Conservation (phyloP, 257 asterid species). For the Petunia secreta region DNA sequence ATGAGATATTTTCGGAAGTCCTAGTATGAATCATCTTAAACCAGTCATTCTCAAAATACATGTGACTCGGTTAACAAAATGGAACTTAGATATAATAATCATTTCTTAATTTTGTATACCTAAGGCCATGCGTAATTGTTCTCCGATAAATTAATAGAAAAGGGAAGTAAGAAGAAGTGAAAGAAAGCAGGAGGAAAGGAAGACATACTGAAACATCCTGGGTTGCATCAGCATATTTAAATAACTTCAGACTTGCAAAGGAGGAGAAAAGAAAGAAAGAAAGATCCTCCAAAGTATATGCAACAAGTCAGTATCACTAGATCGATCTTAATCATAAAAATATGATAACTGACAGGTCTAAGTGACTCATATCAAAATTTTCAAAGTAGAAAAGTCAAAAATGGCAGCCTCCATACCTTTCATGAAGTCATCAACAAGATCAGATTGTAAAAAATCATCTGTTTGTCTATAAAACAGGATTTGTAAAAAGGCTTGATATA, state of each 20-base stretch:
- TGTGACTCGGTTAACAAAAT: neutral
- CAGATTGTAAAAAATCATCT: no score
- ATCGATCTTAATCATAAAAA: neutral
- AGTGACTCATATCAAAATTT: neutral
- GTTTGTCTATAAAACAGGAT: neutral
- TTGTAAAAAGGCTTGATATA: neutral
- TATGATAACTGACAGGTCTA: neutral
- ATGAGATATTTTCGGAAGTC: neutral
- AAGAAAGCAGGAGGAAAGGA: neutral
- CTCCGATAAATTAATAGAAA: neutral
- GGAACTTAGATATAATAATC: neutral
- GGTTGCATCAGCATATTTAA: neutral
- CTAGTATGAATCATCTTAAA: neutral
- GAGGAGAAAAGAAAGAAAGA: neutral
- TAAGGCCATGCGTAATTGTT: neutral
- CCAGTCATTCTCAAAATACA: neutral
- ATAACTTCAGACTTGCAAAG: neutral
- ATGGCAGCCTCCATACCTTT: neutral
- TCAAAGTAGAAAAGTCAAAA: neutral
- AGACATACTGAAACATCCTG: neutral
- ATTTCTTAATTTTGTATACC: neutral
- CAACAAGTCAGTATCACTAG: neutral
- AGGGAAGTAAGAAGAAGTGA: neutral
- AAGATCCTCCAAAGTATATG: neutral
- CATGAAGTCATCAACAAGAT: neutral